Evolutionary conservation across 441 rosid species (phyloP).

Genomic region (Adansonia gregorii): DNA sequence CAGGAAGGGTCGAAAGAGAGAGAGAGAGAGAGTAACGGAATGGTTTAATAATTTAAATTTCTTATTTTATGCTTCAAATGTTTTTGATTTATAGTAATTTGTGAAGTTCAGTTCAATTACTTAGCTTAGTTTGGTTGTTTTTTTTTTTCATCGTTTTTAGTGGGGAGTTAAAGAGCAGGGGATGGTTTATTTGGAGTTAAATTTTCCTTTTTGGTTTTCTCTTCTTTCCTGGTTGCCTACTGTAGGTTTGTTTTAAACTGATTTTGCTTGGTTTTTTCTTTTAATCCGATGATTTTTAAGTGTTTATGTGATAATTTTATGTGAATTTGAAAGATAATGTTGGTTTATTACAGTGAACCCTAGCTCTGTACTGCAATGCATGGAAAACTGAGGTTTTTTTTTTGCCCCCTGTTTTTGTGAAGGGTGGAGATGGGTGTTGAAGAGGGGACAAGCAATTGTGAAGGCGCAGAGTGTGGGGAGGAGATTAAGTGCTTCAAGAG

Average conservation of each 20-base stretch:
- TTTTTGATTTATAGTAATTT: conserved; percentile 11
- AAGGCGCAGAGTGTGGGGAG: conserved; percentile 30
- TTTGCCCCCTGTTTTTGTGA: neutral
- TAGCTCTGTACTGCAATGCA: conserved; percentile 36
- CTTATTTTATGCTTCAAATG: neutral
- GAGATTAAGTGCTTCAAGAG: conserved; percentile 36
- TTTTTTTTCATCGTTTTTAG: neutral
- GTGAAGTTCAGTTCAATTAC: conserved; percentile 15
- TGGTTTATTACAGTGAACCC: conserved; percentile 36
- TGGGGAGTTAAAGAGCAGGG: conserved; percentile 8
- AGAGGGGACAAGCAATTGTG: conserved; percentile 50
- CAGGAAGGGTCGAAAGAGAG: neutral
- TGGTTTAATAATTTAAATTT: neutral
- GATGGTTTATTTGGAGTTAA: conserved; percentile 2
- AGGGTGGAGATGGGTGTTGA: conserved; percentile 44
- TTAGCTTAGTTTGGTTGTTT: conserved; percentile 23
- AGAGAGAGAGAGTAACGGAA: neutral
- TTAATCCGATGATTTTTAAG: conserved; percentile 15
- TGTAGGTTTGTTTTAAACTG: neutral
- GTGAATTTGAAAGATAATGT: conserved; percentile 25
- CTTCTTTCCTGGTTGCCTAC: conserved; percentile 20
- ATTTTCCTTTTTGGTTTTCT: conserved; percentile 2
- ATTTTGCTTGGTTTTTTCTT: conserved; percentile 1
- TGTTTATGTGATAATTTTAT: conserved; percentile 27
- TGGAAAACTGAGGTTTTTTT: conserved; percentile 27